These are phyloP conservation scores for Sporothrix dimorphospora DNA, from an alignment of 2,329 filamentous ascomycete species.

Conservation along the genomic window DNA sequence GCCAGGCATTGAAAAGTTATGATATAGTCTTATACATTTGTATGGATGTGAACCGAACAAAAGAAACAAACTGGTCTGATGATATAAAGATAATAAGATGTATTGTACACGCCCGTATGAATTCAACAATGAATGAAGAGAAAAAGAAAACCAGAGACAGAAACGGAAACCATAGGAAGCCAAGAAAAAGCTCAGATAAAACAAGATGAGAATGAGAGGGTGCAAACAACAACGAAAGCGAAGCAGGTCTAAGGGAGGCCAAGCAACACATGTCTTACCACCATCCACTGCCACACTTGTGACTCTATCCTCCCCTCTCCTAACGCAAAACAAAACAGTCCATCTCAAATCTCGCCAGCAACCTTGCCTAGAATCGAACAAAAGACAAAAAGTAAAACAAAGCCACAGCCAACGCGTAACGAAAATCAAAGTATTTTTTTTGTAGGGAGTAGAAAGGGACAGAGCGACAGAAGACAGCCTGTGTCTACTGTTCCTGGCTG, in stretches of 20 bases:
- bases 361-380: background rate
- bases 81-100: background rate
- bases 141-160: background rate
- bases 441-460: background rate
- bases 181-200: slow-evolving; percentile 15
- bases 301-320: background rate
- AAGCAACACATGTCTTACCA: background rate
- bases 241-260: background rate
- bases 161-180: background rate
- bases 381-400: background rate
- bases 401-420: background rate
- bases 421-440: background rate
- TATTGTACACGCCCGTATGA: slow-evolving; percentile 21
- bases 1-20: no score
- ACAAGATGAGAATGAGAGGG: background rate
- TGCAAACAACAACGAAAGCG: background rate
- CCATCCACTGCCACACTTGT: no score
- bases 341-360: background rate
- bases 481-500: slow-evolving; percentile 45
- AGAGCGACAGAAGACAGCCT: background rate
- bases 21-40: background rate
- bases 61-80: background rate
- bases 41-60: background rate
- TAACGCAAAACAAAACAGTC: background rate
- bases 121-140: background rate